Evolutionary conservation across 768 basidiomycete genomes (phyloP).

Genomic region (Coprinopsis sp.): DNA sequence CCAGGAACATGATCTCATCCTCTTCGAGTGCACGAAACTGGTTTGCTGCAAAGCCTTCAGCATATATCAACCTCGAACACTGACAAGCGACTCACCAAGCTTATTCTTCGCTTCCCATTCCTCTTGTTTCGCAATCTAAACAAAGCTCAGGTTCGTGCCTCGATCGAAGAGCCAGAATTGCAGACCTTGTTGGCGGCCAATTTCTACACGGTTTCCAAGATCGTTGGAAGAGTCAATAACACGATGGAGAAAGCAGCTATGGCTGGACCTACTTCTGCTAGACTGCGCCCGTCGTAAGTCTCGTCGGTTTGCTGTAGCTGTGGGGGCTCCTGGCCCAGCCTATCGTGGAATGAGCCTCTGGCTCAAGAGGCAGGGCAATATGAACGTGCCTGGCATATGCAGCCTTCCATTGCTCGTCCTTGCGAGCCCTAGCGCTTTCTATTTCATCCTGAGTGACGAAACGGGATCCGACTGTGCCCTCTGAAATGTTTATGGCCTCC

Average conservation of each 20-base stretch:
- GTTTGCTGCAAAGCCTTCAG: constrained; percentile 49
- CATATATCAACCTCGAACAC: not conserved
- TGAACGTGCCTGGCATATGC: constrained; percentile 69
- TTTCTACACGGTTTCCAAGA: constrained; percentile 58
- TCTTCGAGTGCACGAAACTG: constrained; percentile 88
- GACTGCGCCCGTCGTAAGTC: constrained; percentile 75
- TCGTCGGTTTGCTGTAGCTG: constrained; percentile 72
- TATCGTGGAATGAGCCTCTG: constrained; percentile 23
- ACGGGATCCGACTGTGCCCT: constrained; percentile 73
- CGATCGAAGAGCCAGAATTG: constrained; percentile 6
- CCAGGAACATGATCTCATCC: constrained; percentile 86
- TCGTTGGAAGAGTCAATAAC: constrained; percentile 46
- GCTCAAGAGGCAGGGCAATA: not conserved
- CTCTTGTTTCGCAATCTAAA: constrained; percentile 81
- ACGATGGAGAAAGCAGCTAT: constrained; percentile 15
- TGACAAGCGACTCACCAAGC: constrained; percentile 39
- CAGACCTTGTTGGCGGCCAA: constrained; percentile 81
- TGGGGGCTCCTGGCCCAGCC: constrained; percentile 82
- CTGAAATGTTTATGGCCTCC: too few relatives aligned
- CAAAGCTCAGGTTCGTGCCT: not conserved
- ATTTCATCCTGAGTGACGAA: constrained; percentile 80
- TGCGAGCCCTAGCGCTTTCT: constrained; percentile 62
- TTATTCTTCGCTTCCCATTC: constrained; percentile 92
- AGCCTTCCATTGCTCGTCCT: constrained; percentile 87
- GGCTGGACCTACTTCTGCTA: constrained; percentile 70